Evolutionary conservation across 208 protist genomes (phyloP).

Genomic region (Acanthamoeba polyphaga): DNA sequence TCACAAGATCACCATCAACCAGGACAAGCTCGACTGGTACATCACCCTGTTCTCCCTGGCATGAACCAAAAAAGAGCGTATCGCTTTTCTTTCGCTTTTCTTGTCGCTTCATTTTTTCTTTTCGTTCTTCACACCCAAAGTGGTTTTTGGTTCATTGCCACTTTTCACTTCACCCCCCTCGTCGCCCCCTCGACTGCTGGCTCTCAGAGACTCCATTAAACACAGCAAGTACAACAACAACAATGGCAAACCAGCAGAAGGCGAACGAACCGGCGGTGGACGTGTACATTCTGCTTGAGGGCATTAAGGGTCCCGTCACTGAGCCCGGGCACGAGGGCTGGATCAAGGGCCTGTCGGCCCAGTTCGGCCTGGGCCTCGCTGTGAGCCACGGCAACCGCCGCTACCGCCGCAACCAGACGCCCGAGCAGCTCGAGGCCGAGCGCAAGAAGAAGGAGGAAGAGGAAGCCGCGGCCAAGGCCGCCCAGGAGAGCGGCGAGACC

Average conservation of each 20-base stretch:
- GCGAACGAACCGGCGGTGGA: neutral
- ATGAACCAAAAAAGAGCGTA: neutral
- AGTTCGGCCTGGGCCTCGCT: constrained; percentile 2
- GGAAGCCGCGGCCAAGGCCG: neutral
- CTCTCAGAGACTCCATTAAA: too few species aligned
- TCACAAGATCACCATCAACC: neutral
- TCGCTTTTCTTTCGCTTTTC: too few species aligned
- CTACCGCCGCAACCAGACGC: neutral
- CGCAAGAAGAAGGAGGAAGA: constrained; percentile 13
- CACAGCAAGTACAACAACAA: too few species aligned
- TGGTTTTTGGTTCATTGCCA: too few species aligned
- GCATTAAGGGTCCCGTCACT: constrained; percentile 6
- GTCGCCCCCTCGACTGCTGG: too few species aligned
- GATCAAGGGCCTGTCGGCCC: neutral
- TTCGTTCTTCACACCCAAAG: too few species aligned
- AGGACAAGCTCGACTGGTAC: constrained; percentile 9
- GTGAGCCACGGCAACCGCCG: neutral
- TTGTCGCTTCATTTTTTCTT: too few species aligned
- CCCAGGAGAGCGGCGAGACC: neutral
- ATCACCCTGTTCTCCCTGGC: neutral
- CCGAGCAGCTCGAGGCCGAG: neutral
- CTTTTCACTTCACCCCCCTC: too few species aligned
- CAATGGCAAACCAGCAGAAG: too few species aligned
- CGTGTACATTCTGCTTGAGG: constrained; percentile 4
- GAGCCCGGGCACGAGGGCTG: constrained; percentile 22